phyloP scores from a whole-genome alignment of 805 yeast genomes.

The Yarrowia sp. region DNA sequence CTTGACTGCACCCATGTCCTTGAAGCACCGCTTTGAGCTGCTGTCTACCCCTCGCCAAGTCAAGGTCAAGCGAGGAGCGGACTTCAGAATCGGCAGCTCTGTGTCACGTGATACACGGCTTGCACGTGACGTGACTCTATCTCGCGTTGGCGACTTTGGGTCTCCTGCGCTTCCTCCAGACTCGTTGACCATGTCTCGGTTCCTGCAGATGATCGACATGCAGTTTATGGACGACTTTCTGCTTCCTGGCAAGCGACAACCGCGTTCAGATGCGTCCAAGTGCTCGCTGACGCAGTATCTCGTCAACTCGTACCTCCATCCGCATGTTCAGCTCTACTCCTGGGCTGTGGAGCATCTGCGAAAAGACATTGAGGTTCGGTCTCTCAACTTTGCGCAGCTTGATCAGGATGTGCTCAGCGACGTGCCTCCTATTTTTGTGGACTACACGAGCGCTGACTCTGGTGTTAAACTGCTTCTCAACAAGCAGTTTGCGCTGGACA shows the following conservation, averaged over 20 bases:
- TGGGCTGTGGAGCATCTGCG: conserved; percentile 19
- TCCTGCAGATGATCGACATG: conserved; percentile 15
- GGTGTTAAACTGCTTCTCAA: conserved; percentile 1
- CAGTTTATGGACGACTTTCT: conserved; percentile 23
- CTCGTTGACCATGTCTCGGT: neutral
- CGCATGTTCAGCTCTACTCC: neutral
- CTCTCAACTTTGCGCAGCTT: neutral
- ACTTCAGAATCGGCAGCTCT: neutral
- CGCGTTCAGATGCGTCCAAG: neutral
- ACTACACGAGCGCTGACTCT: conserved; percentile 3
- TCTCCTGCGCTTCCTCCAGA: neutral
- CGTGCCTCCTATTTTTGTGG: conserved; percentile 17
- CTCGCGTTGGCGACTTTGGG: neutral
- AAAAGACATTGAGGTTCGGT: conserved; percentile 3
- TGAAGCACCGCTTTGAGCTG: conserved; percentile 4
- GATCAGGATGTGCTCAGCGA: conserved; percentile 11
- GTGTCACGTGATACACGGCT: neutral
- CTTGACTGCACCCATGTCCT: neutral
- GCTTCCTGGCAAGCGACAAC: neutral
- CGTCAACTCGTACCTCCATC: neutral
- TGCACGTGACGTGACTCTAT: neutral
- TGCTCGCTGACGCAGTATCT: neutral
- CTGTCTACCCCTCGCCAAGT: conserved; percentile 7
- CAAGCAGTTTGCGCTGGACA: conserved; percentile 20
- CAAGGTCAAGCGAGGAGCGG: neutral